These are phyloP conservation scores for Gossypium davidsonii DNA, from an alignment of 441 rosid genomes.

Conservation along the genomic window DNA sequence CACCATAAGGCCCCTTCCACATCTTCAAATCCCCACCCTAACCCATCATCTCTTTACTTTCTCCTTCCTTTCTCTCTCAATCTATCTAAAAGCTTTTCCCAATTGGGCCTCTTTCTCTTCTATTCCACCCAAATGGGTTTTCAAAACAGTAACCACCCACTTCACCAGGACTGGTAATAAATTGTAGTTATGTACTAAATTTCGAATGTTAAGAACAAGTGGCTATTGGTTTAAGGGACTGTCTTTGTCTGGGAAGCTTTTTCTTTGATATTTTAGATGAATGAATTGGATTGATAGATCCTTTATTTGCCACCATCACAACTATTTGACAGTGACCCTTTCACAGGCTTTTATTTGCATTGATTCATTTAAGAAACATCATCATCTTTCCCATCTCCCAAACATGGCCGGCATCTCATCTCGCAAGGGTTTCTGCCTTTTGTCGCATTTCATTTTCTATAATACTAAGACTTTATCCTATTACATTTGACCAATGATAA, in stretches of 20 bases:
- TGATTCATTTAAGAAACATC: conserved; percentile 41
- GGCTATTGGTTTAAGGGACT: conserved; percentile 10
- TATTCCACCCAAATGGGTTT: neutral
- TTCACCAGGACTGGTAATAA: neutral
- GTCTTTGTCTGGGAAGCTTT: conserved; percentile 8
- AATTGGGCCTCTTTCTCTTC: neutral
- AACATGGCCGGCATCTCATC: conserved; percentile 24
- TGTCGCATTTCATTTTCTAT: neutral
- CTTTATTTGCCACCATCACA: conserved; percentile 26
- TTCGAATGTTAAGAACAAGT: conserved; percentile 5
- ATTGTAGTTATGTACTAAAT: neutral
- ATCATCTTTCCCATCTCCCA: conserved; percentile 20
- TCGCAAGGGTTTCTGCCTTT: neutral
- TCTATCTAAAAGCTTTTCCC: neutral
- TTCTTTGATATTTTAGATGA: neutral
- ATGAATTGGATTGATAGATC: conserved; percentile 18
- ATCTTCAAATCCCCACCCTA: conserved; percentile 21
- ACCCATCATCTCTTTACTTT: conserved; percentile 27
- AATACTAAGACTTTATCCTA: neutral
- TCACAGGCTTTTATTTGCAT: conserved; percentile 23
- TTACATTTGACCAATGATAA: neutral
- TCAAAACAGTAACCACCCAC: conserved; percentile 1
- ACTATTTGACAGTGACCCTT: conserved; percentile 38
- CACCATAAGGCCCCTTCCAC: neutral
- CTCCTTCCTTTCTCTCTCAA: conserved; percentile 11